Evolutionary conservation across 441 rosid genomes (phyloP).

Genomic region (Pelargonium myrrhifolium): DNA sequence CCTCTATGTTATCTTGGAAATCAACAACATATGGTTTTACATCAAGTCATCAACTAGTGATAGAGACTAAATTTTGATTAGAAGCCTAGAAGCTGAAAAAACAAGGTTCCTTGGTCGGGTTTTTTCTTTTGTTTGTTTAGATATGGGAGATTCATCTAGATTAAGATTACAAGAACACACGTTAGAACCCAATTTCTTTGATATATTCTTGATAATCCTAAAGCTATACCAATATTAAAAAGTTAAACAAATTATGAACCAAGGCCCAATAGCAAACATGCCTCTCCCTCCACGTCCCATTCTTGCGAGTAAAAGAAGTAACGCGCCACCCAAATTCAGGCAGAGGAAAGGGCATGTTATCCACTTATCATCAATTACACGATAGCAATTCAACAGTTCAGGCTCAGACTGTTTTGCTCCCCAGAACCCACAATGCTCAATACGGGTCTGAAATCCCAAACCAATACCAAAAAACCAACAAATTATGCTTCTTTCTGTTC

Average conservation of each 20-base stretch:
- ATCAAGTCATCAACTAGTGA: background rate
- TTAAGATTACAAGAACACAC: background rate
- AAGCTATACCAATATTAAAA: background rate
- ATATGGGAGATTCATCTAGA: background rate
- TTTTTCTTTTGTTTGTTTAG: background rate
- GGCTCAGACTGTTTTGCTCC: background rate
- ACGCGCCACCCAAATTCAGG: background rate
- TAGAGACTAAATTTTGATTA: background rate
- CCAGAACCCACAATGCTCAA: conserved; percentile 1
- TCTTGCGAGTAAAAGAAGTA: background rate
- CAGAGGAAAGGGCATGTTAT: background rate
- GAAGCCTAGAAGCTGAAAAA: background rate
- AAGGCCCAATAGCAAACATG: background rate
- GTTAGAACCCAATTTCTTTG: background rate
- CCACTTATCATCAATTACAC: background rate
- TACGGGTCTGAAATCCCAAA: background rate
- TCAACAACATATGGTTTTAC: background rate
- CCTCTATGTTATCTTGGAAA: background rate
- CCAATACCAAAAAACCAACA: background rate
- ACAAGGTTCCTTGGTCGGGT: background rate
- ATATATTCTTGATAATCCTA: background rate
- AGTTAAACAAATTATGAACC: background rate
- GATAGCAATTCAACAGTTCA: background rate
- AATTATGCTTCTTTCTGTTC: background rate
- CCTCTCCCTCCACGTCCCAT: background rate